Evolutionary conservation across 331 rosid genomes (phyloP).

Genomic region (Quercus tomentella): DNA sequence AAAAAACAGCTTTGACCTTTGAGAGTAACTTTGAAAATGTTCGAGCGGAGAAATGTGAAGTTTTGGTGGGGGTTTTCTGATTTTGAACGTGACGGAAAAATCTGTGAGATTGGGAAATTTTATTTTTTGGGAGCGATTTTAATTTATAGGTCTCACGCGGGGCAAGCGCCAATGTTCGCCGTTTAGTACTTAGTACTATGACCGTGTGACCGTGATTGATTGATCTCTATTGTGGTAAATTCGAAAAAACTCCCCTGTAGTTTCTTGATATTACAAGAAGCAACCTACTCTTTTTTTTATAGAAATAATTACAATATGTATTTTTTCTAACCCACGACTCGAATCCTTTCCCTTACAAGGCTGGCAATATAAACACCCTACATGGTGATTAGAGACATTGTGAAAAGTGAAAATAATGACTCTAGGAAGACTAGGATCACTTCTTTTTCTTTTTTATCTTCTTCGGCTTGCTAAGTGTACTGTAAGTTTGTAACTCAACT

Average conservation of each 20-base stretch:
- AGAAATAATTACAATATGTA: not conserved
- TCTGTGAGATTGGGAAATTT: too few relatives aligned
- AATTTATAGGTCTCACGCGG: too few relatives aligned
- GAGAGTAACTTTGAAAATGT: not conserved
- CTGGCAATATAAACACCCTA: too few relatives aligned
- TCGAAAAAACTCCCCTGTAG: not conserved
- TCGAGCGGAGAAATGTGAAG: not conserved
- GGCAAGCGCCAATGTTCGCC: not conserved
- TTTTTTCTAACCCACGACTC: accelerated
- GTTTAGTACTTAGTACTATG: not conserved
- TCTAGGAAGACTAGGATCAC: too few relatives aligned
- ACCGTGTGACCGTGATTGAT: too few relatives aligned
- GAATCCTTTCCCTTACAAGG: accelerated
- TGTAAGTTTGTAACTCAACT: too few relatives aligned
- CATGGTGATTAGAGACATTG: too few relatives aligned
- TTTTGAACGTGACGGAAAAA: too few relatives aligned
- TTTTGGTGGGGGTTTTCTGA: not conserved
- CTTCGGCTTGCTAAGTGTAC: accelerated
- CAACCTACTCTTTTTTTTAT: not conserved
- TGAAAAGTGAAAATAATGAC: too few relatives aligned
- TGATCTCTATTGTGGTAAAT: not conserved
- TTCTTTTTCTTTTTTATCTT: too few relatives aligned
- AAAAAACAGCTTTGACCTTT: not conserved
- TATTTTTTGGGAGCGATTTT: too few relatives aligned
- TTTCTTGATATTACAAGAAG: not conserved